phyloP scores from a whole-genome alignment of 345 rosid genomes.

The Noccaea bulbosa region DNA sequence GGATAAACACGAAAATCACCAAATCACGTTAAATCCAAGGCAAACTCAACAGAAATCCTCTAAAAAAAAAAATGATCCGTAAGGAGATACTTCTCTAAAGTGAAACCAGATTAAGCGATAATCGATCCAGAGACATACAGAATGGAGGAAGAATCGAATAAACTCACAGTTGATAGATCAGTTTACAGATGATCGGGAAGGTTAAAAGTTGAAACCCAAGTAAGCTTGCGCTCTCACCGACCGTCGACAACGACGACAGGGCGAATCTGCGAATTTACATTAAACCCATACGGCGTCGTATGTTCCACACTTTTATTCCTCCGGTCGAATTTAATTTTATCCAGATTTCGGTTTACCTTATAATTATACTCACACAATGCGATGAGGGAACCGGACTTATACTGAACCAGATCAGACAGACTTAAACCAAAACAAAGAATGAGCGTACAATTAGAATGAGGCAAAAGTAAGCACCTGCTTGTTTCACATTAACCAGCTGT shows the following conservation, averaged over 20 bases:
- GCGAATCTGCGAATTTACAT: background rate
- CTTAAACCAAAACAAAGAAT: too few species aligned
- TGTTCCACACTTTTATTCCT: background rate
- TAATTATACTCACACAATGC: too few species aligned
- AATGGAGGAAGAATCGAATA: background rate
- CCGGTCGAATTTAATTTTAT: background rate
- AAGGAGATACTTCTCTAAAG: background rate
- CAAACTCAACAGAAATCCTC: background rate
- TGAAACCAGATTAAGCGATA: background rate
- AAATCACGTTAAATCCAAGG: background rate
- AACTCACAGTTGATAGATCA: slow-evolving; percentile 7
- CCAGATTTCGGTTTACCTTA: background rate
- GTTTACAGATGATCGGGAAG: slow-evolving; percentile 6
- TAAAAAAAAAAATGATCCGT: slow-evolving; percentile 4
- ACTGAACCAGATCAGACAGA: too few species aligned
- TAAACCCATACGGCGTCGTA: background rate
- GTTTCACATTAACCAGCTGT: too few species aligned
- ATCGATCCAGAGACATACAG: background rate
- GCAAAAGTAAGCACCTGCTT: too few species aligned
- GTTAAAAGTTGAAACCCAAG: background rate
- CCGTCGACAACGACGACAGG: too few species aligned
- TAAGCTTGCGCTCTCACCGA: background rate
- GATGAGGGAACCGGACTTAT: too few species aligned
- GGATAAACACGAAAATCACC: background rate
- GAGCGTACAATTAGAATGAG: too few species aligned